Evolutionary conservation across 192 early-diverging fungal genomes (phyloP), one percentile per base, ranked within the genome.

Genomic region (Haplosporangium gracile): DNA sequence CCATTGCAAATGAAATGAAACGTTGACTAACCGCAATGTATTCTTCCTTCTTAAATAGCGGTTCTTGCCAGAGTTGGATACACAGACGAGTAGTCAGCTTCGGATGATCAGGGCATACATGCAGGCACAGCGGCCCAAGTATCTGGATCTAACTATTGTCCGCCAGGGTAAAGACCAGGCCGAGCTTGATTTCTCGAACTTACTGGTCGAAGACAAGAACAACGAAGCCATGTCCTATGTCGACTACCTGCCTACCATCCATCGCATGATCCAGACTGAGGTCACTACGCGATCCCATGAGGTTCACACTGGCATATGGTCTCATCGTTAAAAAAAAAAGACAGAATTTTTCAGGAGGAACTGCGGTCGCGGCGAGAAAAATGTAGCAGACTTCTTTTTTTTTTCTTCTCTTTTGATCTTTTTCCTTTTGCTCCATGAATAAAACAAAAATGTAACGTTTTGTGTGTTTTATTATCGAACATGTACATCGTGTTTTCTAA

Each of bases 201-300:
- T 95, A 77, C 79, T 99, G 78, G 89, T 95, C n/a, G 98, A 99
- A 89, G 98, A 99, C 89, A 94, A 95, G 82, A 96, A 95, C 79
- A 93, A 94, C 70, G 97, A 96, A 57, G 93, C 93, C 71, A 94
- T 97, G 95, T 94, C 93, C 24, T 99, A 99, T 88, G 97, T 99
- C 16, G 98, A 99, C 77, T 98, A 94, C 81, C 82, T 99, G 32
- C 95, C 95, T 68, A 87, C 92, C 18, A 93, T 99, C 68, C 98
- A 99, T 89, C 91, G 95, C 80, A 95, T 94, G 87, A 96, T 97
- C 74, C 95, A 96, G 87, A 91, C 90, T 4, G 96, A 96, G 78
- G 91, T 93, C 74, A 95, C 84, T 0, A 78, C 79, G 4, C 57
- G 76, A 18, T 76, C 84, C 4, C 79, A 78, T 55, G 79, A 86